Conservation (phyloP, 257 asterid genomes). For the Solanum virginianum region DNA sequence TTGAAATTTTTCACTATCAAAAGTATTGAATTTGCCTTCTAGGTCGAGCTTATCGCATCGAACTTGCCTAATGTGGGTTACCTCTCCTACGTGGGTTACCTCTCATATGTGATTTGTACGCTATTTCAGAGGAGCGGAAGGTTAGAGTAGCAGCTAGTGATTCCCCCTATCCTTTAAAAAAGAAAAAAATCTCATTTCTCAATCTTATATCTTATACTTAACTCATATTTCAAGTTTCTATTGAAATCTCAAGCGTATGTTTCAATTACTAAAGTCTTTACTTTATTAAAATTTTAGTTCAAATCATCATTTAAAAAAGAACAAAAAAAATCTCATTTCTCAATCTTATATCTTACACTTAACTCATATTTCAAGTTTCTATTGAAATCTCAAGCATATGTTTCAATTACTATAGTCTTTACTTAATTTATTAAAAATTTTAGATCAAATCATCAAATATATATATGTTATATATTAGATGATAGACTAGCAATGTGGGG, state of each 20-base stretch:
- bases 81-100: too few relatives aligned
- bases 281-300: background rate
- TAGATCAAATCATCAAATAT: background rate
- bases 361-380: background rate
- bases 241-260: background rate
- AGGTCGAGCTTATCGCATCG: too few relatives aligned
- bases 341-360: background rate
- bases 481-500: too few relatives aligned
- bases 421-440: background rate
- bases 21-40: too few relatives aligned
- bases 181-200: background rate
- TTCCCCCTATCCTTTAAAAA: too few relatives aligned
- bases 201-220: background rate
- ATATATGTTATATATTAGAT: too few relatives aligned
- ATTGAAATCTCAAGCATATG: background rate
- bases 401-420: background rate
- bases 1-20: too few relatives aligned
- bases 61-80: too few relatives aligned
- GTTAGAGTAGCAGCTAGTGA: too few relatives aligned
- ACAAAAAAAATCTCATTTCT: background rate
- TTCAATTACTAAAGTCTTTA: background rate
- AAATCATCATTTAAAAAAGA: background rate
- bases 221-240: background rate
- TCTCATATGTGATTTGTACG: too few relatives aligned
- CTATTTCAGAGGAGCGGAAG: too few relatives aligned